These are phyloP conservation scores for Pulveroboletus sp. DNA, from an alignment of 768 basidiomycete genomes.

Conservation along the genomic window DNA sequence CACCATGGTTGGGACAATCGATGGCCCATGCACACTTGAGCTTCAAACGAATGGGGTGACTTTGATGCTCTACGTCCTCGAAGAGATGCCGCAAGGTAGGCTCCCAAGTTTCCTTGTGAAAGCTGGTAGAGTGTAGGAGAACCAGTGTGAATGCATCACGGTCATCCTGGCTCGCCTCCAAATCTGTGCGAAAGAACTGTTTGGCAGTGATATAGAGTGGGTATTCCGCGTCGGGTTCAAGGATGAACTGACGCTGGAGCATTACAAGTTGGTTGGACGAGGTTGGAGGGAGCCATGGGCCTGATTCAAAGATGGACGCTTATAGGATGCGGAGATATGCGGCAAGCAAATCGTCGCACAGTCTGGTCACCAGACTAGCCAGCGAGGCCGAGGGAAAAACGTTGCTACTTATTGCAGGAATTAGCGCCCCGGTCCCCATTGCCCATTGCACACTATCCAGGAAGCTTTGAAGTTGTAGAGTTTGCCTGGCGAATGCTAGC, in stretches of 20 bases:
- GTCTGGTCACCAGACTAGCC: not conserved
- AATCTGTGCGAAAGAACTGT: constrained; percentile 46
- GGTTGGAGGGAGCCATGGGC: not conserved
- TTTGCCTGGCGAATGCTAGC: too few species aligned
- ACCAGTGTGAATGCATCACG: constrained; percentile 51
- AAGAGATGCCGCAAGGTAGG: constrained; percentile 52
- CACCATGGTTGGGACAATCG: constrained; percentile 72
- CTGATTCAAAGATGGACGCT: not conserved
- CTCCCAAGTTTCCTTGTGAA: constrained; percentile 73
- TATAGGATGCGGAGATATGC: not conserved
- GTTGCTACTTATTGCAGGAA: not conserved
- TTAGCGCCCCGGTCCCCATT: too few species aligned
- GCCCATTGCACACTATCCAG: too few species aligned
- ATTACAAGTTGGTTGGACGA: constrained; percentile 8
- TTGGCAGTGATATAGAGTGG: constrained; percentile 53
- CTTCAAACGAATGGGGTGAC: not conserved
- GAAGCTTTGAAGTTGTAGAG: too few species aligned
- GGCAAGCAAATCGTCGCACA: not conserved
- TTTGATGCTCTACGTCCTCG: constrained; percentile 12
- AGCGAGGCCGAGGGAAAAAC: not conserved
- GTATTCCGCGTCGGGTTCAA: constrained; percentile 39
- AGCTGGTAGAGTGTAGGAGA: constrained; percentile 66
- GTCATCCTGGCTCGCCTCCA: constrained; percentile 33
- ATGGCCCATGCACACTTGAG: constrained; percentile 52
- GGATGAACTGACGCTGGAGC: constrained; percentile 27